Evolutionary conservation across 805 yeast genomes (phyloP).

Genomic region (Priceomyces fermenticarens): DNA sequence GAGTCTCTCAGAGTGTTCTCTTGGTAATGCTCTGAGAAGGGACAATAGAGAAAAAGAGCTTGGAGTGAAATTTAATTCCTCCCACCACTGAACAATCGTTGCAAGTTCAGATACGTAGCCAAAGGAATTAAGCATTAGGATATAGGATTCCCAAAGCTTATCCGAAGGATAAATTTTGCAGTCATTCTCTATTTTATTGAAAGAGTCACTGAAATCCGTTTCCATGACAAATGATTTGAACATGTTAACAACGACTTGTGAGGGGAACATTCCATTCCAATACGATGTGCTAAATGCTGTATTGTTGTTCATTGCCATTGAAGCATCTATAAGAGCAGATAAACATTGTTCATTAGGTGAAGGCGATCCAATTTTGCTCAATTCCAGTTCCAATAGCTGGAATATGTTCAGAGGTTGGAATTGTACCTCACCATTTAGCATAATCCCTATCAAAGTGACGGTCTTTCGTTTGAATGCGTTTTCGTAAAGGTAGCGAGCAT

Average conservation of each 20-base stretch:
- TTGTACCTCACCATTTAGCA: slow-evolving; percentile 36
- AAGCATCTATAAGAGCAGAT: slow-evolving; percentile 48
- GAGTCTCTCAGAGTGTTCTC: slow-evolving; percentile 34
- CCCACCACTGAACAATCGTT: slow-evolving; percentile 55
- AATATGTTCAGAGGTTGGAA: slow-evolving; percentile 26
- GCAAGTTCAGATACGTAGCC: slow-evolving; percentile 48
- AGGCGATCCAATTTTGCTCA: slow-evolving; percentile 10
- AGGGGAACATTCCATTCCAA: slow-evolving; percentile 55
- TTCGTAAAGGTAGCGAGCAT: slow-evolving; percentile 28
- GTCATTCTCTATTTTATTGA: slow-evolving; percentile 16
- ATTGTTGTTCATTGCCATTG: slow-evolving; percentile 22
- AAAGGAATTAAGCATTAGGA: slow-evolving; percentile 46
- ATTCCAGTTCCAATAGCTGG: slow-evolving; percentile 24
- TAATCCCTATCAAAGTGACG: slow-evolving; percentile 24
- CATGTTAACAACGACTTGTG: slow-evolving; percentile 60
- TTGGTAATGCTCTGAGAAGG: slow-evolving; percentile 36
- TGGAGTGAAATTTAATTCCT: slow-evolving; percentile 43
- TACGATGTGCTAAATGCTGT: slow-evolving; percentile 17
- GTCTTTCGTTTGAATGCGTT: slow-evolving; percentile 21
- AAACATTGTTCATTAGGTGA: slow-evolving; percentile 30
- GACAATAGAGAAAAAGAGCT: slow-evolving; percentile 34
- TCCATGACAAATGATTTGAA: slow-evolving; percentile 42
- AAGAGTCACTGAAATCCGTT: slow-evolving; percentile 1
- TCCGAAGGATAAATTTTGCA: slow-evolving; percentile 40
- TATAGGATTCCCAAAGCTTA: slow-evolving; percentile 51